Evolutionary conservation across 2,329 filamentous ascomycete genomes (phyloP).

Genomic region (Colletotrichum sansevieriae): DNA sequence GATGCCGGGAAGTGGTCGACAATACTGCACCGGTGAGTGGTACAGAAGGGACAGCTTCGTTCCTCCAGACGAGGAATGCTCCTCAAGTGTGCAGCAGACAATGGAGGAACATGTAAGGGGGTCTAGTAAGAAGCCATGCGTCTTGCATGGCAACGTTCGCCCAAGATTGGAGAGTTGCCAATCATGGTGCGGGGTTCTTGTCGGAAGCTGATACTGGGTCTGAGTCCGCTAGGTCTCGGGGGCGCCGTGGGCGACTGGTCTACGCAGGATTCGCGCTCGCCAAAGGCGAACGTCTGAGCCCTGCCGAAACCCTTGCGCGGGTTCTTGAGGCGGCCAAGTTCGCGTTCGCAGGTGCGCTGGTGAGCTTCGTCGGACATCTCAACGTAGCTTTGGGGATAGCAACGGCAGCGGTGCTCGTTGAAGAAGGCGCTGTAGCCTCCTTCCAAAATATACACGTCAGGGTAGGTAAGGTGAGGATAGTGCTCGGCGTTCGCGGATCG

Average conservation of each 20-base stretch:
- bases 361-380: constrained; percentile 96
- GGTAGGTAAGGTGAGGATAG: constrained; percentile 92
- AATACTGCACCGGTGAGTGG: constrained; percentile 16
- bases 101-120: constrained; percentile 31
- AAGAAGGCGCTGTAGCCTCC: constrained; percentile 98
- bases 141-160: constrained; percentile 67
- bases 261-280: constrained; percentile 72
- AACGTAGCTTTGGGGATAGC: constrained; percentile 95
- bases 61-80: constrained; percentile 38
- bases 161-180: constrained; percentile 58
- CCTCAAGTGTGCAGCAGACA: constrained; percentile 48
- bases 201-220: constrained; percentile 49
- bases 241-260: constrained; percentile 72
- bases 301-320: constrained; percentile 84
- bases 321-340: constrained; percentile 92
- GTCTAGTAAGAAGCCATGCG: constrained; percentile 75
- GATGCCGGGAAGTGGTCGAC: constrained; percentile 27
- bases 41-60: constrained; percentile 19
- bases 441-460: constrained; percentile 96
- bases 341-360: constrained; percentile 91
- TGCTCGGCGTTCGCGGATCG: constrained; percentile 85
- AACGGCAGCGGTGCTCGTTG: constrained; percentile 79
- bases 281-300: constrained; percentile 96
- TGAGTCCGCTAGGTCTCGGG: constrained; percentile 51
- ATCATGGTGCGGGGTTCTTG: constrained; percentile 59